Evolutionary conservation across 345 rosid genomes (phyloP).

Genomic region (Cardiospermum halicacabum): DNA sequence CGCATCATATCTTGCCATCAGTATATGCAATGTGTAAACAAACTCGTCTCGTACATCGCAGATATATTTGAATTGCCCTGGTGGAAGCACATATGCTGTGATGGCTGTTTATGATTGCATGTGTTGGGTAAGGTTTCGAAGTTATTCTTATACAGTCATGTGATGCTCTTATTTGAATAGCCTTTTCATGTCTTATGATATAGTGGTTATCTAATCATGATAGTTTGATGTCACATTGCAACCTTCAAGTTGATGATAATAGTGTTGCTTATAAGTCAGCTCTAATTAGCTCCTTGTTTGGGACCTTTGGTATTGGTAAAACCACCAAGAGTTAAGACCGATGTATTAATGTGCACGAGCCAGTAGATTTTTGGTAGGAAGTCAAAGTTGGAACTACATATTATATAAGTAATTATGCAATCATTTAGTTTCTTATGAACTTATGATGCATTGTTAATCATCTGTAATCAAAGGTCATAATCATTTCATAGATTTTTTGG

Average conservation of each 20-base stretch:
- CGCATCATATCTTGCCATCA: not conserved
- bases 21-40: not conserved
- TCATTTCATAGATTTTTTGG: too few species aligned
- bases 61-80: conserved; percentile 89
- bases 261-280: not conserved
- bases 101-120: conserved; percentile 94
- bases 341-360: not conserved
- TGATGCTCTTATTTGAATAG: not conserved
- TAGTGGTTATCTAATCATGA: not conserved
- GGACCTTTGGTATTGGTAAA: not conserved
- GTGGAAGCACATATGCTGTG: conserved; percentile 87
- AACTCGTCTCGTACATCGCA: conserved; percentile 21
- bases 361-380: not conserved
- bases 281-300: not conserved
- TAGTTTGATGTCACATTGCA: not conserved
- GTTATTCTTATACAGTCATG: not conserved
- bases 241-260: conserved; percentile 4
- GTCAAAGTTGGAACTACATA: not conserved
- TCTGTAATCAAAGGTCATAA: too few species aligned
- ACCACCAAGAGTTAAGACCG: not conserved
- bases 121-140: conserved; percentile 68
- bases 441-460: not conserved
- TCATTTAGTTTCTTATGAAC: not conserved
- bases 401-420: not conserved
- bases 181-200: not conserved